Evolutionary conservation across 345 rosid species (phyloP).

Genomic region (Citrus glauca): DNA sequence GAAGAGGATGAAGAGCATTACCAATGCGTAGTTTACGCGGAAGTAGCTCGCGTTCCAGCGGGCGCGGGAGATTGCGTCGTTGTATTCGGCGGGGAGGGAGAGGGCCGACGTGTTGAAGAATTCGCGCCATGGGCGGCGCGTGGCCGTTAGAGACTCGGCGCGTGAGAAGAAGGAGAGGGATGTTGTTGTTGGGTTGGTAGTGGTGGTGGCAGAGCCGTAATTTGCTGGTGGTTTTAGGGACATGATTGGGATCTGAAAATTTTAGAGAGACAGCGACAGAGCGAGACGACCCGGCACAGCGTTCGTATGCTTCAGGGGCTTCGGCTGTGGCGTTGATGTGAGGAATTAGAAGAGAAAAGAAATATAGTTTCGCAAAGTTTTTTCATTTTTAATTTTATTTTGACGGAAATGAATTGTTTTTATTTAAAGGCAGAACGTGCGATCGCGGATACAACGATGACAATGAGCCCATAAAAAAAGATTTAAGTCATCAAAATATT

Average conservation of each 20-base stretch:
- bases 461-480: background rate
- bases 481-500: too few species aligned
- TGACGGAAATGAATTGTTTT: background rate
- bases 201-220: slow-evolving; percentile 32
- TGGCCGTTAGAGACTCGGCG: slow-evolving; percentile 42
- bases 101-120: slow-evolving; percentile 42
- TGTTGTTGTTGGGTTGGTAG: slow-evolving; percentile 20
- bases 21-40: slow-evolving; percentile 69
- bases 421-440: background rate
- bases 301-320: background rate
- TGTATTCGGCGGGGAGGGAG: slow-evolving; percentile 51
- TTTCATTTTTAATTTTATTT: too few species aligned
- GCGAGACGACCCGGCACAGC: background rate
- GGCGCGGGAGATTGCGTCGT: slow-evolving; percentile 54
- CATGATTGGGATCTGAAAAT: slow-evolving; percentile 9
- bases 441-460: background rate
- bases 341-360: background rate
- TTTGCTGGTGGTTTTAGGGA: slow-evolving; percentile 26
- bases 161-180: slow-evolving; percentile 43
- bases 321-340: background rate
- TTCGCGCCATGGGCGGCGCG: slow-evolving; percentile 86
- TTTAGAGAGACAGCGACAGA: background rate
- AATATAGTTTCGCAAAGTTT: too few species aligned
- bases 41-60: slow-evolving; percentile 55
- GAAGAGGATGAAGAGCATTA: slow-evolving; percentile 54